A percentile compares a stretch with the other conserved stretches of the same genome.
Evolutionary conservation across 352 stramenopile species (phyloP).

Genomic region (Phytophthora sp.): DNA sequence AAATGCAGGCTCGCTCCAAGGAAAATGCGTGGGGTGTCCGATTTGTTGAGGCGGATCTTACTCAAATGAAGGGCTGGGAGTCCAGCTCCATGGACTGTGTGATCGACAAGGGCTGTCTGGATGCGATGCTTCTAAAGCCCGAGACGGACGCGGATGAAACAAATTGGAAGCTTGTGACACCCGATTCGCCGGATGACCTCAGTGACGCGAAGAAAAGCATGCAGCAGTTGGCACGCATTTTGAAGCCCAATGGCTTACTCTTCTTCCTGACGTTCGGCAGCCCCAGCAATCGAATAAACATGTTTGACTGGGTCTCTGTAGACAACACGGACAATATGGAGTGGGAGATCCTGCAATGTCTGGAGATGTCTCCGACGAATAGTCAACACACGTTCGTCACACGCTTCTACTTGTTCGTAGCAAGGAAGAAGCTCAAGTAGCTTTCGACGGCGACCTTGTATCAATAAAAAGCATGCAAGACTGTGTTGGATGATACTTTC

Average conservation of each 20-base stretch:
- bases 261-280: constrained; percentile 60
- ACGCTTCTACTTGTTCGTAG: constrained; percentile 59
- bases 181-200: constrained; percentile 50
- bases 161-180: constrained; percentile 50
- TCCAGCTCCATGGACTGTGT: constrained; percentile 50
- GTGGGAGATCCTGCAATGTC: constrained; percentile 62
- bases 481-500: constrained; percentile 20
- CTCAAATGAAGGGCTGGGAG: constrained; percentile 48
- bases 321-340: constrained; percentile 25
- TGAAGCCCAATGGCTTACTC: constrained; percentile 45
- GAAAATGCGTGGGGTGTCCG: constrained; percentile 41
- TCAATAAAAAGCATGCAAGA: constrained; percentile 26
- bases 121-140: constrained; percentile 61
- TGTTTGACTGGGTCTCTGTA: constrained; percentile 53
- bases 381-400: constrained; percentile 42
- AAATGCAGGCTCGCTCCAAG: constrained; percentile 46
- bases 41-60: constrained; percentile 56
- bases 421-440: constrained; percentile 46
- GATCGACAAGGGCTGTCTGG: constrained; percentile 63
- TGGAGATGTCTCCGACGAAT: constrained; percentile 52
- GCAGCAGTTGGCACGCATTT: constrained; percentile 48
- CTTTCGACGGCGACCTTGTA: constrained; percentile 16
- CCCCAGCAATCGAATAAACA: constrained; percentile 53
- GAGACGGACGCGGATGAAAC: constrained; percentile 51
- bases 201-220: constrained; percentile 44